A percentile compares a stretch with the other conserved stretches of the same genome.
phyloP scores from a whole-genome alignment of 768 basidiomycete genomes.

The Auriscalpium orientale region DNA sequence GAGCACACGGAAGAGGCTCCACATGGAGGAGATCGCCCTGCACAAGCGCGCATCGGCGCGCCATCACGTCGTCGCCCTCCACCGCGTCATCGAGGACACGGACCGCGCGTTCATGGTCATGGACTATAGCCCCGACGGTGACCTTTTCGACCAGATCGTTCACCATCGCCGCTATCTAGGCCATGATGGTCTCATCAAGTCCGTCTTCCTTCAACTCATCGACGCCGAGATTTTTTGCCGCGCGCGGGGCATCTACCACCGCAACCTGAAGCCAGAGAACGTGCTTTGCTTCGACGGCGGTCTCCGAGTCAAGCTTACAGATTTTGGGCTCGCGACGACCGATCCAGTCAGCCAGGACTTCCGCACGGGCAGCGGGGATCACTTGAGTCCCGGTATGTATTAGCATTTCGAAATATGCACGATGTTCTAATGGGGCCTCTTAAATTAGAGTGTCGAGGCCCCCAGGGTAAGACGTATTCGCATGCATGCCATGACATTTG shows the following conservation, averaged over 20 bases:
- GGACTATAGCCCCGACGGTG: constrained; percentile 87
- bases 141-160: constrained; percentile 88
- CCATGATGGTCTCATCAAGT: constrained; percentile 75
- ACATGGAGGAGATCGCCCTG: constrained; percentile 81
- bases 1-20: constrained; percentile 55
- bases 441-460: constrained; percentile 79
- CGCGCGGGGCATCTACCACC: constrained; percentile 85
- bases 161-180: constrained; percentile 74
- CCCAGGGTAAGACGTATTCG: constrained; percentile 62
- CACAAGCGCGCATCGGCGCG: constrained; percentile 70
- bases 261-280: constrained; percentile 97
- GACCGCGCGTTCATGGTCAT: constrained; percentile 84
- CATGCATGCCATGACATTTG: constrained; percentile 90
- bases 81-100: constrained; percentile 80
- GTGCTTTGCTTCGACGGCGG: constrained; percentile 81
- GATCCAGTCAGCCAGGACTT: constrained; percentile 82
- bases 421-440: constrained; percentile 18
- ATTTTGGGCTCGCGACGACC: constrained; percentile 92
- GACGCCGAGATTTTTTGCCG: constrained; percentile 94
- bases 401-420: constrained; percentile 8
- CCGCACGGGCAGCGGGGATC: constrained; percentile 92
- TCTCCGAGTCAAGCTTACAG: constrained; percentile 75
- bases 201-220: constrained; percentile 87
- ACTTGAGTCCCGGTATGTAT: constrained; percentile 85
- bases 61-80: constrained; percentile 78